phyloP scores from a whole-genome alignment of 1,284 basidiomycete genomes.

The Dichomitus squalens region DNA sequence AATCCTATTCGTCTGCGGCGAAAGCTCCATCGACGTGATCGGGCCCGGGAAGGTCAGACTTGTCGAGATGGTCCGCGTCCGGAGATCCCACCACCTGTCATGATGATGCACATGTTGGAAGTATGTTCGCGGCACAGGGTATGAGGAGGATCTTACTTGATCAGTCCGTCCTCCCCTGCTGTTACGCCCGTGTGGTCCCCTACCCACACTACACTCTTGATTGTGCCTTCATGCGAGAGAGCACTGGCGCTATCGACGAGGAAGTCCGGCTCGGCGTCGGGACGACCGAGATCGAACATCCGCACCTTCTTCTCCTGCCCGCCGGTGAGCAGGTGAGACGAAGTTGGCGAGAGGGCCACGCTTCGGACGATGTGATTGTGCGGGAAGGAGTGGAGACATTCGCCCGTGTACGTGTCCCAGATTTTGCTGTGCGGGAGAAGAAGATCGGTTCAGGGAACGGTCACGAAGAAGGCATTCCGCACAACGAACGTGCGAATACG shows the following conservation, averaged over 20 bases:
- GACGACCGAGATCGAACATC: slow-evolving; percentile 87
- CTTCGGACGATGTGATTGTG: slow-evolving; percentile 98
- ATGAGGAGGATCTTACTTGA: slow-evolving; percentile 64
- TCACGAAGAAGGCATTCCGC: neutral
- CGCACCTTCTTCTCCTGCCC: slow-evolving; percentile 98
- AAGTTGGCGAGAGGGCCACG: slow-evolving; percentile 79
- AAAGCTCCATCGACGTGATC: slow-evolving; percentile 94
- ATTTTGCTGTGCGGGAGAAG: slow-evolving; percentile 71
- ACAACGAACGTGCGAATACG: neutral
- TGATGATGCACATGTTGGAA: slow-evolving; percentile 5
- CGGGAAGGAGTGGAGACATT: slow-evolving; percentile 87
- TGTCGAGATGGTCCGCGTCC: slow-evolving; percentile 73
- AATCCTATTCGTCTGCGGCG: slow-evolving; percentile 81
- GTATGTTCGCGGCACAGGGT: neutral
- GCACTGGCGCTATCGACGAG: slow-evolving; percentile 58
- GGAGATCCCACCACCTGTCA: slow-evolving; percentile 93
- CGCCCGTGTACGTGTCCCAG: slow-evolving; percentile 95
- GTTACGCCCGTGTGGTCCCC: slow-evolving; percentile 85
- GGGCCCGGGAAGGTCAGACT: slow-evolving; percentile 77
- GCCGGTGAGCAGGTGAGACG: slow-evolving; percentile 81
- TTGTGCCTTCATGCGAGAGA: slow-evolving; percentile 82
- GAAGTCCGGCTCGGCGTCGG: slow-evolving; percentile 85
- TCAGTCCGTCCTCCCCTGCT: slow-evolving; percentile 88
- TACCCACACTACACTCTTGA: slow-evolving; percentile 94
- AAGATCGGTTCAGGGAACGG: slow-evolving; percentile 8